Evolutionary conservation across 768 basidiomycete genomes (phyloP).

Genomic region (Wakefieldia striispora): DNA sequence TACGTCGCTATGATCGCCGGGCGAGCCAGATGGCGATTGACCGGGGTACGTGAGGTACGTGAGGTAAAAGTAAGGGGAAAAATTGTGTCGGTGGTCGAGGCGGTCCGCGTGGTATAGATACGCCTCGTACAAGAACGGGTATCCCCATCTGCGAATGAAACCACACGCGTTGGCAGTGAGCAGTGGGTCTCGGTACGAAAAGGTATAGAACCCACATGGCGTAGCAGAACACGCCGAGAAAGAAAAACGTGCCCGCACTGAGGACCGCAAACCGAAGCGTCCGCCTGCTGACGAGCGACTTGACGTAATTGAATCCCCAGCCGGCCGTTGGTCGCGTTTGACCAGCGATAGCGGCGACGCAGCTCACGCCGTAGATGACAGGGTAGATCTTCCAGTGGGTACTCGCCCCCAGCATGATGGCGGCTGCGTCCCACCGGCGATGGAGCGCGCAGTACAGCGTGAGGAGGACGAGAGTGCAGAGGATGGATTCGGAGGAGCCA

Average conservation of each 20-base stretch:
- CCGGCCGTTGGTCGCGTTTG: conserved; percentile 17
- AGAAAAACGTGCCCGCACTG: conserved; percentile 65
- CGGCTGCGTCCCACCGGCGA: conserved; percentile 61
- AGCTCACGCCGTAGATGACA: conserved; percentile 81
- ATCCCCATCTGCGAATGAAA: conserved; percentile 75
- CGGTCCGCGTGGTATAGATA: conserved; percentile 91
- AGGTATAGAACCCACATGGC: conserved; percentile 55
- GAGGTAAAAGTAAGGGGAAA: conserved; percentile 95
- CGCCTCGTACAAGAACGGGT: conserved; percentile 87
- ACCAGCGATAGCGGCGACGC: conserved; percentile 40
- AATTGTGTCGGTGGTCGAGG: conserved; percentile 96
- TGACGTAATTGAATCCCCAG: conserved; percentile 29
- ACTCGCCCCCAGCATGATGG: conserved; percentile 73
- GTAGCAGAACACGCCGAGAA: conserved; percentile 66
- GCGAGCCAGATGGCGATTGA: conserved; percentile 9
- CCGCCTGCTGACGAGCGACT: conserved; percentile 45
- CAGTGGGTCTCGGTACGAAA: neutral
- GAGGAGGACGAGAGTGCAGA: conserved; percentile 74
- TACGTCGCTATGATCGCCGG: conserved; percentile 1
- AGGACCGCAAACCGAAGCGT: conserved; percentile 65
- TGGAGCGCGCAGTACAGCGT: conserved; percentile 61
- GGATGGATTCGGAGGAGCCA: conserved; percentile 90
- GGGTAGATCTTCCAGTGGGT: conserved; percentile 99
- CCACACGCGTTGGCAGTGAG: neutral
- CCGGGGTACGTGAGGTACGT: conserved; percentile 84